Evolutionary conservation across 306 rosid species (phyloP).

Genomic region (Corylus heterophylla): DNA sequence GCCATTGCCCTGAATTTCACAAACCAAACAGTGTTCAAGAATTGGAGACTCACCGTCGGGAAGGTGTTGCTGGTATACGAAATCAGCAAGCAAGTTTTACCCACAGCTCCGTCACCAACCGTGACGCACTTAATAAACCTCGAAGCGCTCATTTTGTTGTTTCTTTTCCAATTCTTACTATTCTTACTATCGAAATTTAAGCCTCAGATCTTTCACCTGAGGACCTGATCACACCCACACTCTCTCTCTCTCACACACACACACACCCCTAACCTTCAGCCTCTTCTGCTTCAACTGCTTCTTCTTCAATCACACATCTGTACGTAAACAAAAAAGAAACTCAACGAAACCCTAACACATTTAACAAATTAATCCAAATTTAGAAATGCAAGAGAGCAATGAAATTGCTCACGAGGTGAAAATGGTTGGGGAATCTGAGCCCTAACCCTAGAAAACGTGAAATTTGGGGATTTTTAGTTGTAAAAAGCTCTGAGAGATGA

Average conservation of each 20-base stretch:
- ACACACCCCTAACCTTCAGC: background rate
- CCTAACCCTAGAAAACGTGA: constrained; percentile 49
- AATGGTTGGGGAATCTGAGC: constrained; percentile 36
- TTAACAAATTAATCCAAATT: constrained; percentile 44
- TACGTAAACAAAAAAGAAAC: constrained; percentile 1
- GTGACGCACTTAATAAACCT: constrained; percentile 99
- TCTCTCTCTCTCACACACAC: background rate
- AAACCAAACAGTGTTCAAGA: background rate
- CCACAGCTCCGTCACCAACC: constrained; percentile 99
- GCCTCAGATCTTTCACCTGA: constrained; percentile 92
- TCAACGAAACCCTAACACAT: constrained; percentile 30
- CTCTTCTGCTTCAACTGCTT: constrained; percentile 37
- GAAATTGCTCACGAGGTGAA: background rate
- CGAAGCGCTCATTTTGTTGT: constrained; percentile 81
- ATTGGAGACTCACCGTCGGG: constrained; percentile 68
- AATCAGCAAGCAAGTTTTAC: constrained; percentile 95
- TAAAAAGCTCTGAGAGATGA: constrained; percentile 18
- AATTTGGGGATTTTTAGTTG: constrained; percentile 13
- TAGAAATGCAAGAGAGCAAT: constrained; percentile 24
- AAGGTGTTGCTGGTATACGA: constrained; percentile 99
- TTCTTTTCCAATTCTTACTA: constrained; percentile 19
- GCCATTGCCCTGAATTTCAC: background rate
- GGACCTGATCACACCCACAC: constrained; percentile 44
- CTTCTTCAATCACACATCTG: constrained; percentile 58
- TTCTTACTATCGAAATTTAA: constrained; percentile 19